Base-by-base conservation (phyloP, 371 early-diverging fungal genomes). In the Mortierella sp. region DNA sequence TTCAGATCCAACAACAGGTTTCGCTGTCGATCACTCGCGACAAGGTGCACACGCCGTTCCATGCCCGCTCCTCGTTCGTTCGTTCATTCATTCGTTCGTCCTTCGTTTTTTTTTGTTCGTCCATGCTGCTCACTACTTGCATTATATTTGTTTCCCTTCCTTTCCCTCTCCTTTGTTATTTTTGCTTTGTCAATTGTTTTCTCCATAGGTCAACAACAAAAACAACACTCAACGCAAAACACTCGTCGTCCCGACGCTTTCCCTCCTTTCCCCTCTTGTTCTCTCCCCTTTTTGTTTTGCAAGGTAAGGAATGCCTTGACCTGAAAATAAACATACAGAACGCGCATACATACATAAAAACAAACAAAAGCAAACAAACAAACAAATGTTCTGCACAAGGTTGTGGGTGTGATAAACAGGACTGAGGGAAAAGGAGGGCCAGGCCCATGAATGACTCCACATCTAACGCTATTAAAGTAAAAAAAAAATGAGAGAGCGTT, bases 1-100 rank as follows among this genome's bases (percentile, higher is more conserved):
- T 37, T 37, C 34, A 64, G 64, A 64, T 64, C 64, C 64, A 64
- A 37, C 64, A 64, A 64, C 64, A 64, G 64, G 64, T 64, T 64
- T 64, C 34, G 37, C 21, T 64, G 64, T 64, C 64, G 64, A 64
- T 64, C 64, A 31, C 16, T 64, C 64, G 21, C 37, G 64, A 64
- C 53, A 64, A 34, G 3, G 37, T 59, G 59, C 59, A 59, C 59
- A 59, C 59, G 59, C 59, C 59, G 59, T 59, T 59, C 28, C 31
- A 14, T 59, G 59, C 14, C 59, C 59, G 28, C 59, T 31, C 28
- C 59, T 59, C 59, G 59, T 59, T 31, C 59, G 59, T 14, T 55
- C 57, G 28, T 55, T 55, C 57, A 26, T 55, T 55, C 57, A 26
- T 55, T 55, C 57, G 26, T 54, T n/a, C 57, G 57, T 57, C 13